Evolutionary conservation across 148 eudicot species (phyloP).

Genomic region (Euryodendron excelsum): DNA sequence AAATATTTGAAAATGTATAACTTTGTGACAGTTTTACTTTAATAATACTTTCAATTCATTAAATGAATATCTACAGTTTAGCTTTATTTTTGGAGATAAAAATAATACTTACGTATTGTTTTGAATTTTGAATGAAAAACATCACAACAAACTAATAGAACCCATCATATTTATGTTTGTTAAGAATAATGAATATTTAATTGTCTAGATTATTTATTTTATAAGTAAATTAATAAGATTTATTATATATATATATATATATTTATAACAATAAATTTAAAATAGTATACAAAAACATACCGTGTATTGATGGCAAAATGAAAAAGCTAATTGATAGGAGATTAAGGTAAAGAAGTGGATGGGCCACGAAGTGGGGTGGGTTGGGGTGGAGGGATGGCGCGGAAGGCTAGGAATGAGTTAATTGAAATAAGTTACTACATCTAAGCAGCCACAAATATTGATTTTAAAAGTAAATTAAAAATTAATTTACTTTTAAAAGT

Average conservation of each 20-base stretch:
- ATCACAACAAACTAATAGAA: no score
- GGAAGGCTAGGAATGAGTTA: not conserved
- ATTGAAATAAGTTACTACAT: not conserved
- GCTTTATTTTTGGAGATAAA: no score
- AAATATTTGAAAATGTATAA: no score
- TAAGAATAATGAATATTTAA: not conserved
- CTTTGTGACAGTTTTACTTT: not conserved
- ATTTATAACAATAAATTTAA: no score
- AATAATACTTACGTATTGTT: not conserved
- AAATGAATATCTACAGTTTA: not conserved
- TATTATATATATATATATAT: no score
- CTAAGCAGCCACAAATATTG: not conserved
- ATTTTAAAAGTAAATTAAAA: no score
- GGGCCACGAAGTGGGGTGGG: not conserved
- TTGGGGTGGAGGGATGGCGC: not conserved
- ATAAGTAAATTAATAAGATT: not conserved
- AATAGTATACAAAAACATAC: not conserved
- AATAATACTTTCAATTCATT: no score
- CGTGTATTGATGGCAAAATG: not conserved
- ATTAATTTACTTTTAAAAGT: no score
- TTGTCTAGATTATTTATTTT: no score
- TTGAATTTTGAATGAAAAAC: no score
- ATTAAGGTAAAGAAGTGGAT: not conserved
- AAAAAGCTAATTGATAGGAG: not conserved
- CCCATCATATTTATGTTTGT: not conserved